These are phyloP conservation scores for Malassezia restricta DNA, from an alignment of 1,284 basidiomycete species.

Conservation along the genomic window DNA sequence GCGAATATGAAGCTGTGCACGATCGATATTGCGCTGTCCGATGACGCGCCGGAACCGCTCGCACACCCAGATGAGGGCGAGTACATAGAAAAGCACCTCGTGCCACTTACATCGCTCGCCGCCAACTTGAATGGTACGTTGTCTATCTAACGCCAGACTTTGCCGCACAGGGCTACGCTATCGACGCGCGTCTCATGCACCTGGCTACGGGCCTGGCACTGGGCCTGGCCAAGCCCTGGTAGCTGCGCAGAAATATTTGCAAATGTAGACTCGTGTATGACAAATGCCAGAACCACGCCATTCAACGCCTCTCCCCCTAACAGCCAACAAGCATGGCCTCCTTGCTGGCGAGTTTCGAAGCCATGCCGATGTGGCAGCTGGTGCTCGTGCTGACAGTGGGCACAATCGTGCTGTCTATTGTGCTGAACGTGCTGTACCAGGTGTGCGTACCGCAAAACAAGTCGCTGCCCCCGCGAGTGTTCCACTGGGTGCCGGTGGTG, in stretches of 20 bases:
- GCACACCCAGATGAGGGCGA: constrained; percentile 43
- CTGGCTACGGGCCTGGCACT: constrained; percentile 35
- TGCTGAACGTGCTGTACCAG: constrained; percentile 54
- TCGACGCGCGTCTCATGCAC: constrained; percentile 41
- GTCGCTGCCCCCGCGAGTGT: constrained; percentile 59
- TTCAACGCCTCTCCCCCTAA: not conserved
- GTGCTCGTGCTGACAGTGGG: not conserved
- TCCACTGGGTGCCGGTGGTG: constrained; percentile 64
- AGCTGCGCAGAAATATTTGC: not conserved
- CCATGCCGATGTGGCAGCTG: constrained; percentile 5
- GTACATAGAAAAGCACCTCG: constrained; percentile 40
- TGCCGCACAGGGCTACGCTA: constrained; percentile 25
- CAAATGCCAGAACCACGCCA: not conserved
- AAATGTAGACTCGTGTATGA: not conserved
- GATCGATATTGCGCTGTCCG: constrained; percentile 30
- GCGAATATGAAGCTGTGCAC: constrained; percentile 40
- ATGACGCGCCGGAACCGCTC: constrained; percentile 36
- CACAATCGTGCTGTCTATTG: constrained; percentile 41
- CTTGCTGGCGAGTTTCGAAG: not conserved
- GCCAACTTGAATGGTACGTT: constrained; percentile 27
- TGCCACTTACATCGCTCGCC: constrained; percentile 29
- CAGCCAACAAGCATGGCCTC: not conserved
- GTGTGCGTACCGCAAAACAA: constrained; percentile 26
- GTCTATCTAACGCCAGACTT: constrained; percentile 20
- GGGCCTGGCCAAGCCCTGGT: not conserved